A percentile compares a stretch with the other conserved stretches of the same genome.
Evolutionary conservation across 768 basidiomycete genomes (phyloP).

Genomic region (Chalciporus chontae): DNA sequence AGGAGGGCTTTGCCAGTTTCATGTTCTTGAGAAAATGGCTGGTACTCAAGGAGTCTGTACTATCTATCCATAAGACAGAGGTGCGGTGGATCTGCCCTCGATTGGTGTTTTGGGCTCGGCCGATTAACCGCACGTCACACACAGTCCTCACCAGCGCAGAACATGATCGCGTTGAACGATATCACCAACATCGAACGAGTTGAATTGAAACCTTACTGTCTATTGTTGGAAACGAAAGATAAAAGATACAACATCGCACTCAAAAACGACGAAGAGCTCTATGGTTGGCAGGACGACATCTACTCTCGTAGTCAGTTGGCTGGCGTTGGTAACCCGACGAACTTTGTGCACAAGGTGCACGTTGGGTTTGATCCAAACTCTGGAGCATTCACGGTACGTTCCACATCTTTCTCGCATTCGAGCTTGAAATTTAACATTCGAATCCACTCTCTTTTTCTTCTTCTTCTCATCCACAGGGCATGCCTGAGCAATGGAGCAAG

Average conservation of each 20-base stretch:
- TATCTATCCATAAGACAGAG: conserved; percentile 90
- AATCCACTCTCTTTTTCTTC: not conserved
- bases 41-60: conserved; percentile 72
- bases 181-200: conserved; percentile 87
- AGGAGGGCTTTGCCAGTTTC: conserved; percentile 90
- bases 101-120: not conserved
- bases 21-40: conserved; percentile 92
- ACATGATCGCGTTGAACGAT: conserved; percentile 63
- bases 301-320: conserved; percentile 89
- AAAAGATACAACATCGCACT: conserved; percentile 78
- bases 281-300: conserved; percentile 97
- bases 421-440: not conserved
- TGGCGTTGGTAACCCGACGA: conserved; percentile 92
- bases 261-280: conserved; percentile 95
- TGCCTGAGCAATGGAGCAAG: conserved; percentile 97
- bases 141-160: conserved; percentile 56
- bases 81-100: conserved; percentile 41
- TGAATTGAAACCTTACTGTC: conserved; percentile 92
- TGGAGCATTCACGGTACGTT: conserved; percentile 87
- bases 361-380: conserved; percentile 94
- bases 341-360: conserved; percentile 98
- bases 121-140: conserved; percentile 7
- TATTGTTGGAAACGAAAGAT: conserved; percentile 82
- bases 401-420: not conserved
- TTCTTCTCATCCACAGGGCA: conserved; percentile 51